These are phyloP conservation scores for Solanum ahanhuiri DNA, from an alignment of 257 asterid species.

Conservation along the genomic window DNA sequence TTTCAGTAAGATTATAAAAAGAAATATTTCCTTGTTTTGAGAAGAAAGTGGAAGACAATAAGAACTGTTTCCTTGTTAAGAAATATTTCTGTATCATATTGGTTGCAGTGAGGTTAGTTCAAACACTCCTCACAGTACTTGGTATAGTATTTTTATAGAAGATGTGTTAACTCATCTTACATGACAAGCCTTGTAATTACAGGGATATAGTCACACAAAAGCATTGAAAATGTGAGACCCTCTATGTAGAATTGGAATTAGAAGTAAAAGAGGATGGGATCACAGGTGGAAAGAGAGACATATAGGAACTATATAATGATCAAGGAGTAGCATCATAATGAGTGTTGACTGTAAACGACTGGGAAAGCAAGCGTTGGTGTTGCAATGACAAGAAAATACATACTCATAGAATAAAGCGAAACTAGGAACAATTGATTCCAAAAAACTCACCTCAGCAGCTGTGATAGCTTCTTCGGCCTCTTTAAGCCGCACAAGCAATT, in stretches of 20 bases:
- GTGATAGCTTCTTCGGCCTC: constrained; percentile 82
- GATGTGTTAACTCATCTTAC: neutral
- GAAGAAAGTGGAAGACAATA: neutral
- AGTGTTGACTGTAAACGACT: neutral
- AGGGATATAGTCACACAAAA: neutral
- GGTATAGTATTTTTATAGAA: neutral
- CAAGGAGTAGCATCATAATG: neutral
- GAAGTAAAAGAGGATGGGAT: neutral
- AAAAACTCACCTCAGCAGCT: constrained; percentile 67
- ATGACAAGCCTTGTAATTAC: neutral
- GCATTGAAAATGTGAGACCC: neutral
- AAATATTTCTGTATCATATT: neutral
- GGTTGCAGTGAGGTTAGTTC: neutral
- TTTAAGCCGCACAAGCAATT: constrained; percentile 86
- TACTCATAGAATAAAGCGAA: neutral
- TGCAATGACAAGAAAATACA: neutral
- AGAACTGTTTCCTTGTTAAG: neutral
- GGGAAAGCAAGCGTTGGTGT: neutral
- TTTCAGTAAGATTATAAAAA: neutral
- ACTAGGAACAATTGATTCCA: neutral
- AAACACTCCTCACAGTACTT: neutral
- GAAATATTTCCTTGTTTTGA: neutral
- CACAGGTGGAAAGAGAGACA: neutral
- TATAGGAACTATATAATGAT: neutral
- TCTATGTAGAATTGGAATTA: neutral